Evolutionary conservation across 768 basidiomycete genomes (phyloP).

Genomic region (Omphalotus guepiniiformis): DNA sequence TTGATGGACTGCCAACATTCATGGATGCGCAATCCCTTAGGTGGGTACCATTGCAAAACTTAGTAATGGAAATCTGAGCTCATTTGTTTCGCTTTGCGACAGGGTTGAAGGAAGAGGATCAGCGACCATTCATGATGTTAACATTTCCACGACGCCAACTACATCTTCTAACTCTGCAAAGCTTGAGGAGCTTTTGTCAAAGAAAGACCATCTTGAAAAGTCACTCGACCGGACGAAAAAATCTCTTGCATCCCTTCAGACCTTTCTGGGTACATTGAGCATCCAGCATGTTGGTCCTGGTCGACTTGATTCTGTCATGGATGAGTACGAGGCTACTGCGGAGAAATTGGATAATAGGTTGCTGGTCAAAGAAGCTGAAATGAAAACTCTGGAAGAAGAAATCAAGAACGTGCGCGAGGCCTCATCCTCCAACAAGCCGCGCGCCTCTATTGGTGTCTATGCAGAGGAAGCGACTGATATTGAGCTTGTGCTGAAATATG

Average conservation of each 20-base stretch:
- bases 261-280: constrained; percentile 31
- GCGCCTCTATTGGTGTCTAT: constrained; percentile 5
- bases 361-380: no score
- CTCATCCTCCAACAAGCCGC: not conserved
- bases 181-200: constrained; percentile 21
- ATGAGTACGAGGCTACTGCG: constrained; percentile 1
- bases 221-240: constrained; percentile 28
- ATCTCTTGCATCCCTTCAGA: constrained; percentile 24
- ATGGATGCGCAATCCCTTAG: constrained; percentile 37
- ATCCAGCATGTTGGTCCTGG: constrained; percentile 24
- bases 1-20: constrained; percentile 32
- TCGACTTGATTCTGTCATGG: not conserved
- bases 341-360: constrained; percentile 5
- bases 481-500: constrained; percentile 12
- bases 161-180: constrained; percentile 24
- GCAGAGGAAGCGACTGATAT: constrained; percentile 4
- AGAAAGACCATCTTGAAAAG: constrained; percentile 22
- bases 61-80: no score
- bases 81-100: not conserved
- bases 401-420: not conserved
- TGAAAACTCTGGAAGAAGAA: constrained; percentile 8
- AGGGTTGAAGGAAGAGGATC: constrained; percentile 43
- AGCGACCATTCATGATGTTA: constrained; percentile 44
- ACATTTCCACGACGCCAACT: constrained; percentile 22
- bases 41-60: constrained; percentile 18